Evolutionary conservation across 192 early-diverging fungal species (phyloP).

Genomic region (Coemansia sp.): DNA sequence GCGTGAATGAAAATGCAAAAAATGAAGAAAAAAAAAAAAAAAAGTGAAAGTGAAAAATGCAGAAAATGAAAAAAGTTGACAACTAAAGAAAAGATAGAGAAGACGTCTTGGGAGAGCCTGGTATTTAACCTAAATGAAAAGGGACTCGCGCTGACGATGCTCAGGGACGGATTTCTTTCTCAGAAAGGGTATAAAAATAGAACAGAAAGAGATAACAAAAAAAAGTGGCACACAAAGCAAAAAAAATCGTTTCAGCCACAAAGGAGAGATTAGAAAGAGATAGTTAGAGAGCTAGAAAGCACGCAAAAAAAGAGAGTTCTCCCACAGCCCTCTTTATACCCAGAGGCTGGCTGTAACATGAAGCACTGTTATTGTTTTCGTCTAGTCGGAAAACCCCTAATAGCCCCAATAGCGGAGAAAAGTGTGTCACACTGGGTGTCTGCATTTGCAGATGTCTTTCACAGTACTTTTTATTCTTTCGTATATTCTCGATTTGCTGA

Average conservation of each 20-base stretch:
- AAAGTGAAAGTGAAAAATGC: background rate
- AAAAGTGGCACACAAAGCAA: background rate
- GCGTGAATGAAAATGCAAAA: background rate
- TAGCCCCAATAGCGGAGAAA: background rate
- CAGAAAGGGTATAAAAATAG: slow-evolving; percentile 4
- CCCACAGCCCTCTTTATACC: slow-evolving; percentile 1
- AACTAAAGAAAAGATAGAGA: background rate
- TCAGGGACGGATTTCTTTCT: background rate
- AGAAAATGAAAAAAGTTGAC: background rate
- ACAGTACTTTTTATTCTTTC: background rate
- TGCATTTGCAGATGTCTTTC: background rate
- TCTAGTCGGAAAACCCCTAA: background rate
- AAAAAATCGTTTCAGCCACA: background rate
- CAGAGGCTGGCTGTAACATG: background rate
- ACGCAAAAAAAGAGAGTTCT: slow-evolving; percentile 2
- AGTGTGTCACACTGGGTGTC: background rate
- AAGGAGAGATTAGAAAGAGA: slow-evolving; percentile 4
- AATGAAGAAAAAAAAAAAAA: background rate
- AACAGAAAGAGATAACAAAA: slow-evolving; percentile 6
- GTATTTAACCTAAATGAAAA: background rate
- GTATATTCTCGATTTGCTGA: background rate
- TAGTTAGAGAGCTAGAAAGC: background rate
- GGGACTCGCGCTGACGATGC: background rate
- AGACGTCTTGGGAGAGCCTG: background rate
- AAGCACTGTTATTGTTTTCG: background rate